A percentile compares a stretch with the other conserved stretches of the same genome.
phyloP scores from a whole-genome alignment of 2,329 filamentous ascomycete species.

The Fusarium concolor region DNA sequence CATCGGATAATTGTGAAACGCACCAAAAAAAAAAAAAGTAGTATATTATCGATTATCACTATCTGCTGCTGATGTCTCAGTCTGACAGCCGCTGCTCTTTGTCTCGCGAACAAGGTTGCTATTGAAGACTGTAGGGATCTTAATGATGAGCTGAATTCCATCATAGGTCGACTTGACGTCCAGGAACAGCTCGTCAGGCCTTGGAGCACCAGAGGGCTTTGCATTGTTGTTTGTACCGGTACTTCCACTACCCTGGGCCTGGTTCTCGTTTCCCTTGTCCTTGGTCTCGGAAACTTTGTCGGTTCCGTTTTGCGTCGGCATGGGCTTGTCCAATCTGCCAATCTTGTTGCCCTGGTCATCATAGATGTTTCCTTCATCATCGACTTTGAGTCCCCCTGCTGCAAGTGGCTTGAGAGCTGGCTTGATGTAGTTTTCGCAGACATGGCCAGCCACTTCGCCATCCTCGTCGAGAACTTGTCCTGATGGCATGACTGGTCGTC shows the following conservation, averaged over 20 bases:
- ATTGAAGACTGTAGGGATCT: conserved; percentile 67
- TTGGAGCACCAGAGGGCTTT: conserved; percentile 51
- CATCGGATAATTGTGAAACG: conserved; percentile 30
- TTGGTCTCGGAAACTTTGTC: conserved; percentile 22
- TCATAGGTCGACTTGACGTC: conserved; percentile 69
- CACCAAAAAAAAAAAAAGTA: conserved; percentile 17
- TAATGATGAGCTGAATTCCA: conserved; percentile 67
- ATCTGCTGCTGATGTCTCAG: conserved; percentile 3
- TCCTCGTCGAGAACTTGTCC: conserved; percentile 77
- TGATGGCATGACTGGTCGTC: conserved; percentile 57
- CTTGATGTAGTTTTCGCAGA: conserved; percentile 65
- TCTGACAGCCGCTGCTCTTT: conserved; percentile 25
- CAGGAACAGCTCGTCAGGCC: conserved; percentile 64
- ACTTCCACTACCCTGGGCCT: conserved; percentile 7
- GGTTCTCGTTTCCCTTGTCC: not conserved
- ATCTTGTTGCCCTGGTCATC: conserved; percentile 68
- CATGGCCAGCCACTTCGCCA: conserved; percentile 82
- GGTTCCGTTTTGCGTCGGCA: conserved; percentile 5
- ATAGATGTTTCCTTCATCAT: conserved; percentile 67
- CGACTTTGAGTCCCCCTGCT: conserved; percentile 65
- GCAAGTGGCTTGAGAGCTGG: conserved; percentile 65
- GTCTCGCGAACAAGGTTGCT: conserved; percentile 40
- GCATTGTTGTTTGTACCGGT: conserved; percentile 6
- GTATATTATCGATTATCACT: conserved; percentile 32
- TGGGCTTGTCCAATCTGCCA: conserved; percentile 68